phyloP scores from a whole-genome alignment of 345 rosid genomes.

The Hypericum perforatum region DNA sequence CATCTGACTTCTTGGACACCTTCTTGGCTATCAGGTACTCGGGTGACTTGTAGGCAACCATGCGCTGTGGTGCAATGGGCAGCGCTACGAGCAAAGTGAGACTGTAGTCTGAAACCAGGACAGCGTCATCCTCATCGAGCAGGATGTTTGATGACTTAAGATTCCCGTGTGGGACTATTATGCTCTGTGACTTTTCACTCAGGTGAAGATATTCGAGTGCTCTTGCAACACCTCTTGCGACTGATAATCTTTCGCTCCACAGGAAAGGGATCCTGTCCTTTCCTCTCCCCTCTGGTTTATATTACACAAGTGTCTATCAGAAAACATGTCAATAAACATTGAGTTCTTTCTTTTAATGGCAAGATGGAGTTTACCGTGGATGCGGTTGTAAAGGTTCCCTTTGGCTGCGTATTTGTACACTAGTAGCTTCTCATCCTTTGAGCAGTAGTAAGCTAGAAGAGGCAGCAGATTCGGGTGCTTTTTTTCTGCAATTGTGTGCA shows the following conservation, averaged over 20 bases:
- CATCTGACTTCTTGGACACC: constrained; percentile 35
- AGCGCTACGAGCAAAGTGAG: constrained; percentile 31
- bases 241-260: constrained; percentile 40
- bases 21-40: constrained; percentile 28
- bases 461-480: constrained; percentile 50
- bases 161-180: constrained; percentile 40
- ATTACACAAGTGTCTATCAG: not conserved
- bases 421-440: constrained; percentile 55
- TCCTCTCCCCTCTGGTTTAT: constrained; percentile 29
- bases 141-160: constrained; percentile 51
- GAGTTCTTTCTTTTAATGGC: too few species aligned
- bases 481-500: constrained; percentile 18
- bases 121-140: constrained; percentile 24
- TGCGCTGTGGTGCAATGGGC: constrained; percentile 30
- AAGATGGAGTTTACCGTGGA: constrained; percentile 32
- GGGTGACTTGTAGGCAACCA: constrained; percentile 39
- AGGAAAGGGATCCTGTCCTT: constrained; percentile 30
- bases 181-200: constrained; percentile 9
- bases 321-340: too few species aligned
- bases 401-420: constrained; percentile 30
- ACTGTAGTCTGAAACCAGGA: constrained; percentile 41
- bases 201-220: constrained; percentile 46
- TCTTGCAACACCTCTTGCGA: constrained; percentile 34
- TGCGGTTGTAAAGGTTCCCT: constrained; percentile 41
- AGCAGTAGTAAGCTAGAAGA: constrained; percentile 56